These are phyloP conservation scores for Hirsutella thompsonii DNA, from an alignment of 2,329 filamentous ascomycete genomes.

Conservation along the genomic window DNA sequence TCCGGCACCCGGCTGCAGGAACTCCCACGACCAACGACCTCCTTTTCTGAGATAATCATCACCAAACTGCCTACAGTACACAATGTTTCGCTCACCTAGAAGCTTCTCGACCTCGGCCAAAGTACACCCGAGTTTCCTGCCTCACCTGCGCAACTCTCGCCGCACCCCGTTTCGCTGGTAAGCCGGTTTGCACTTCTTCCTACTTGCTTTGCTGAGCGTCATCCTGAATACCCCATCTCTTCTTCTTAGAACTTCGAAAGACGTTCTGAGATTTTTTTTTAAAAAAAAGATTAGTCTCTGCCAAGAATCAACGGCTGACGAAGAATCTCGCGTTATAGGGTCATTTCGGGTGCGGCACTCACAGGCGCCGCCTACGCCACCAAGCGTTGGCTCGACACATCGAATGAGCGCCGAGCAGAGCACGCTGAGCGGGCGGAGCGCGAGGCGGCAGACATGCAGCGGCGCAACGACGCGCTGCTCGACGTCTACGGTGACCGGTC, in stretches of 20 bases:
- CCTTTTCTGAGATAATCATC: no score
- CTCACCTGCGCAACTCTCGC: conserved; percentile 16
- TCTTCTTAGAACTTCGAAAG: no score
- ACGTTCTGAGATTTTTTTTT: no score
- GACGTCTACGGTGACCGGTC: conserved; percentile 37
- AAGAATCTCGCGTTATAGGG: no score
- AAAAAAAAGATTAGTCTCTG: no score
- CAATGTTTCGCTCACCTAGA: conserved; percentile 9
- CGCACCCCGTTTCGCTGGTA: conserved; percentile 19
- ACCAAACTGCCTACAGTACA: not conserved
- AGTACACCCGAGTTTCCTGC: conserved; percentile 19
- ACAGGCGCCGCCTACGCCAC: conserved; percentile 18
- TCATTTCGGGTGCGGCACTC: conserved; percentile 19
- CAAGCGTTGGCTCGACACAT: conserved; percentile 18
- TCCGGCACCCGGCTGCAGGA: no score
- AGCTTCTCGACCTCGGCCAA: conserved; percentile 20
- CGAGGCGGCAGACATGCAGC: conserved; percentile 20
- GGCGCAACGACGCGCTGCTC: conserved; percentile 28
- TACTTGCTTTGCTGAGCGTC: no score
- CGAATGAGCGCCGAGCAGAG: conserved; percentile 13
- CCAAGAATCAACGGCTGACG: no score
- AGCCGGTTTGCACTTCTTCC: conserved; percentile 1
- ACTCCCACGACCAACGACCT: no score
- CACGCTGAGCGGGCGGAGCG: conserved; percentile 14
- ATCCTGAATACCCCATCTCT: no score